Conservation (phyloP, 257 asterid genomes). For the Solanum lignicaule region DNA sequence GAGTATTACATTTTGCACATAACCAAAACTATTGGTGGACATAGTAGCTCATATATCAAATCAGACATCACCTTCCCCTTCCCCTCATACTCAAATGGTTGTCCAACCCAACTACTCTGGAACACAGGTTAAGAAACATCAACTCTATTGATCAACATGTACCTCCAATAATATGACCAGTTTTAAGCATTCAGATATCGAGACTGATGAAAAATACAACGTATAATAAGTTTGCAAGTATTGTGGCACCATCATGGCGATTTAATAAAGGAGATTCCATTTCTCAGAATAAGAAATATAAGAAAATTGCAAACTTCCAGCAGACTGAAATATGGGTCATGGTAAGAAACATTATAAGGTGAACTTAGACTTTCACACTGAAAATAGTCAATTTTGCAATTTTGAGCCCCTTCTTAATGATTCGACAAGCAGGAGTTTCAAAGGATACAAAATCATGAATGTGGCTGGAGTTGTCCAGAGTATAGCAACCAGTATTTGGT, state of each 20-base stretch:
- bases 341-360: neutral
- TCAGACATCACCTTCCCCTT: conserved; percentile 55
- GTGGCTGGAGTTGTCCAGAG: conserved; percentile 62
- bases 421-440: neutral
- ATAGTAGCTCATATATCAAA: neutral
- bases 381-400: neutral
- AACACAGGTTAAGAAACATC: conserved; percentile 21
- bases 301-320: neutral
- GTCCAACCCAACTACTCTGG: conserved; percentile 75
- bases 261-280: neutral
- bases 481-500: conserved; percentile 72
- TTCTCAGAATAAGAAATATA: neutral
- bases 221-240: neutral
- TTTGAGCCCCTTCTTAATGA: neutral
- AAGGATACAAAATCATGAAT: conserved; percentile 91
- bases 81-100: conserved; percentile 65
- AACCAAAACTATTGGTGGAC: conserved; percentile 6
- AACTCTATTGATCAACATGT: conserved; percentile 12
- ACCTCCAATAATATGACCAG: neutral
- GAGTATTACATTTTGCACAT: conserved; percentile 8
- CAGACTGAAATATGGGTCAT: neutral
- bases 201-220: neutral
- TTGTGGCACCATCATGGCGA: neutral
- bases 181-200: neutral
- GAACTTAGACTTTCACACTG: neutral